phyloP scores from a whole-genome alignment of 176 grass and related monocot genomes.

The Saccharum officinarum region DNA sequence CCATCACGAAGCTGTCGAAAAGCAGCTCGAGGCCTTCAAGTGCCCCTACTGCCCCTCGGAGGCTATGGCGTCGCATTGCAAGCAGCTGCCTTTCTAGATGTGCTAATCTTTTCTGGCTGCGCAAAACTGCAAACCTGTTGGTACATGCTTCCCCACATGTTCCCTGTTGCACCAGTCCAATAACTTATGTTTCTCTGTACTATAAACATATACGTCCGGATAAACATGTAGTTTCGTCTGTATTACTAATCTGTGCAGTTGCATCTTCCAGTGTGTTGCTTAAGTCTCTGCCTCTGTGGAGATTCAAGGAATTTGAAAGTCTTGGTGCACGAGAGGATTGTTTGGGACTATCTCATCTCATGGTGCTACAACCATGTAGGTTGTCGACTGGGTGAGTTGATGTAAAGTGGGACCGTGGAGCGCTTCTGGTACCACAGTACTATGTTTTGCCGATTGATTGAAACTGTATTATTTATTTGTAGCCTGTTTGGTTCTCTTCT shows the following conservation, averaged over 20 bases:
- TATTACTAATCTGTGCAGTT: slow-evolving; percentile 39
- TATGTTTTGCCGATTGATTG: too few species aligned
- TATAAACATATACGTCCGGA: too few species aligned
- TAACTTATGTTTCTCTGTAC: too few species aligned
- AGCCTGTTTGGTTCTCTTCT: too few species aligned
- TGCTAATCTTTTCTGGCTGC: background rate
- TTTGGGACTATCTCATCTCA: background rate
- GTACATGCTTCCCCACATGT: background rate
- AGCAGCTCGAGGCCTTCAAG: slow-evolving; percentile 81
- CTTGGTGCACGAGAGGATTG: background rate
- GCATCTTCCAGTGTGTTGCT: background rate
- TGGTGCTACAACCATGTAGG: too few species aligned
- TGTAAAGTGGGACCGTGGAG: too few species aligned
- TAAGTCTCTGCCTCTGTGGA: background rate
- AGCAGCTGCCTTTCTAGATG: slow-evolving; percentile 76
- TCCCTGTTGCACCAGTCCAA: too few species aligned
- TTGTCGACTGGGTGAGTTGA: too few species aligned
- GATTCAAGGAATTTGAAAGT: background rate
- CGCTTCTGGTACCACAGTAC: too few species aligned
- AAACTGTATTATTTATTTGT: too few species aligned
- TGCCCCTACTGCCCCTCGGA: slow-evolving; percentile 86
- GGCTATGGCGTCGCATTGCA: slow-evolving; percentile 66
- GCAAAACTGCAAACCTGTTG: slow-evolving; percentile 27
- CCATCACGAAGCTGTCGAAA: slow-evolving; percentile 75
- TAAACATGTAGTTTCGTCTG: too few species aligned